A percentile compares a stretch with the other conserved stretches of the same genome.
These are phyloP conservation scores for Sesbania bispinosa DNA, from an alignment of 306 rosid species.

Conservation along the genomic window DNA sequence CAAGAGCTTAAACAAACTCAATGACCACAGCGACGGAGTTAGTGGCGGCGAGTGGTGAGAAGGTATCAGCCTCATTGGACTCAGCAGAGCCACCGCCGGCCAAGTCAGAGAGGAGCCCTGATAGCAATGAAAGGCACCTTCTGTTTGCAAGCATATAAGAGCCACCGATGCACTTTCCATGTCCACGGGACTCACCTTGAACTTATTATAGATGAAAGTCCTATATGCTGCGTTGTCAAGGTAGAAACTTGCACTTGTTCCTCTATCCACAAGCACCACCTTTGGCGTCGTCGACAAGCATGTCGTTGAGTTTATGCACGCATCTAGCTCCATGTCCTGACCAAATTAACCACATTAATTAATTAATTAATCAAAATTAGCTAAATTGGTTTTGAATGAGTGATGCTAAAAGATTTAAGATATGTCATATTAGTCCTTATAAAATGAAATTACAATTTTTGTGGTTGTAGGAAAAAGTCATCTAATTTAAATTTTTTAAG, in stretches of 20 bases:
- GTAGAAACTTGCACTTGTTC: constrained; percentile 50
- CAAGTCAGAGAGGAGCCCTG: constrained; percentile 47
- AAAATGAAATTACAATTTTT: too few species aligned
- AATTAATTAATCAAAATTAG: too few species aligned
- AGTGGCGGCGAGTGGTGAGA: constrained; percentile 42
- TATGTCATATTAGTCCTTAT: too few species aligned
- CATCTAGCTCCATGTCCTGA: constrained; percentile 38
- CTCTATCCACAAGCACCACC: constrained; percentile 42
- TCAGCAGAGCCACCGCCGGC: constrained; percentile 52
- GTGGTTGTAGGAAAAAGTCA: too few species aligned
- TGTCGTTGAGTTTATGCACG: constrained; percentile 50
- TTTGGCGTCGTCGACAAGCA: constrained; percentile 47
- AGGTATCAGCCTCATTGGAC: constrained; percentile 52
- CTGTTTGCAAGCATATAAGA: constrained; percentile 45
- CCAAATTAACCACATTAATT: background rate
- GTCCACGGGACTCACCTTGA: constrained; percentile 48
- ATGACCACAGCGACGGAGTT: constrained; percentile 43
- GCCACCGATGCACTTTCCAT: constrained; percentile 56
- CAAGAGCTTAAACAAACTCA: constrained; percentile 44
- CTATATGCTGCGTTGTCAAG: constrained; percentile 56
- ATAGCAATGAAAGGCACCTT: constrained; percentile 47
- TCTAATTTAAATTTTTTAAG: too few species aligned
- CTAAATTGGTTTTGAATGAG: background rate
- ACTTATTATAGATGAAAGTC: constrained; percentile 40
- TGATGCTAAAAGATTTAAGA: too few species aligned